A percentile compares a stretch with the other conserved stretches of the same genome.
These are phyloP conservation scores for Clarkia xantiana DNA, from an alignment of 345 rosid species.

Conservation along the genomic window DNA sequence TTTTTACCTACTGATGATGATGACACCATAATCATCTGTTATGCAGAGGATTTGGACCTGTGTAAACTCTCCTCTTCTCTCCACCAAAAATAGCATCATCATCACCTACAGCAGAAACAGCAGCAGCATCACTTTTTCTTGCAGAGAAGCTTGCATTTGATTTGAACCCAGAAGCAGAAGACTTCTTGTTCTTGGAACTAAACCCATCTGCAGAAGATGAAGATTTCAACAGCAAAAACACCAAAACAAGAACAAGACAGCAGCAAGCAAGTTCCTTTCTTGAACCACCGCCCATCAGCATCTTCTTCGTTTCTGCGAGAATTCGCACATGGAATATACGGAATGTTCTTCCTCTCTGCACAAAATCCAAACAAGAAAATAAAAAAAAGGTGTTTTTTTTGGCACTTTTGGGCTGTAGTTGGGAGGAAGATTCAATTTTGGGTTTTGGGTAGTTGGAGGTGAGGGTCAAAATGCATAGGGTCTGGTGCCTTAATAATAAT, in stretches of 20 bases:
- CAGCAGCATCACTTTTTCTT: conserved; percentile 3
- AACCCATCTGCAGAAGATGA: conserved; percentile 14
- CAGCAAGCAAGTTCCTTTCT: conserved; percentile 16
- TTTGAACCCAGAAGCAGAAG: conserved; percentile 6
- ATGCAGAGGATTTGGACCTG: conserved; percentile 61
- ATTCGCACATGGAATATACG: conserved; percentile 6
- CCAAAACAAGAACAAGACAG: conserved; percentile 16
- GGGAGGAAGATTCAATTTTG: background rate
- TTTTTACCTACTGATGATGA: background rate
- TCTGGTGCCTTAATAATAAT: background rate
- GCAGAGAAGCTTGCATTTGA: conserved; percentile 7
- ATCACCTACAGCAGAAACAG: conserved; percentile 7
- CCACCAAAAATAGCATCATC: conserved; percentile 20
- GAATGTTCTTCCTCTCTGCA: conserved; percentile 6
- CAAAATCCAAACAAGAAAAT: conserved; percentile 5
- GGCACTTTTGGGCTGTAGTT: background rate
- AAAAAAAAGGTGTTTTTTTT: background rate
- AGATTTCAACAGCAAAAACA: conserved; percentile 19
- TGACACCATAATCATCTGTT: conserved; percentile 21
- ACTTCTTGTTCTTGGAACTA: conserved; percentile 9
- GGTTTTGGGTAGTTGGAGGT: background rate
- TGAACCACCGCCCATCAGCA: conserved; percentile 5
- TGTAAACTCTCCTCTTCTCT: conserved; percentile 40
- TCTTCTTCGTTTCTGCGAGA: conserved; percentile 2
- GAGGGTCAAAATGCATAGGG: no score